Evolutionary conservation across 2,329 filamentous ascomycete species (phyloP).

Genomic region (Paecilomyces sp.): DNA sequence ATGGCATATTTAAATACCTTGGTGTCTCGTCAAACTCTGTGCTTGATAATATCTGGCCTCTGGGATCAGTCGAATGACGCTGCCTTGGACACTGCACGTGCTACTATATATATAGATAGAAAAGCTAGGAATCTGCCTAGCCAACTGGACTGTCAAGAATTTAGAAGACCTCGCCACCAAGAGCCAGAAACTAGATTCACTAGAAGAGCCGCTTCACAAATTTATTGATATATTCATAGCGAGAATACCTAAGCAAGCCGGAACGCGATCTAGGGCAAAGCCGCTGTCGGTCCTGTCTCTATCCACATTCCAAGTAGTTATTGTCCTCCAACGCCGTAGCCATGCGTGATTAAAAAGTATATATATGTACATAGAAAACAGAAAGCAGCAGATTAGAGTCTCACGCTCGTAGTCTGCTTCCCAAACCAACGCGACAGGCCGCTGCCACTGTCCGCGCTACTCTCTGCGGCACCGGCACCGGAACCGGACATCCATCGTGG

Average conservation of each 20-base stretch:
- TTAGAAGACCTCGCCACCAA: neutral
- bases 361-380: conserved; percentile 4
- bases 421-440: conserved; percentile 34
- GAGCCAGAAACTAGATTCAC: neutral
- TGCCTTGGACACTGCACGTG: neutral
- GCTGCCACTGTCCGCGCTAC: conserved; percentile 15
- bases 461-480: conserved; percentile 38
- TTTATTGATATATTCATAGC: neutral
- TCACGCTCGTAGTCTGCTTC: conserved; percentile 29
- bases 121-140: neutral
- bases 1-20: neutral
- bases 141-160: neutral
- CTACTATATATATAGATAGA: neutral
- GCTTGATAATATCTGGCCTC: neutral
- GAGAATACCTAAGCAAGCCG: neutral
- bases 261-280: neutral
- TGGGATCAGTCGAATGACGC: neutral
- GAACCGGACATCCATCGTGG: conserved; percentile 74
- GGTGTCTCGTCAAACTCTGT: neutral
- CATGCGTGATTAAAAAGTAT: neutral
- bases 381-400: conserved; percentile 19
- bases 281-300: neutral
- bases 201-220: neutral
- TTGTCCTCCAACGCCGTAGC: neutral
- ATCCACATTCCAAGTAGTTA: neutral